phyloP scores from a whole-genome alignment of 805 yeast genomes.

The Yarrowia yakushimensis region DNA sequence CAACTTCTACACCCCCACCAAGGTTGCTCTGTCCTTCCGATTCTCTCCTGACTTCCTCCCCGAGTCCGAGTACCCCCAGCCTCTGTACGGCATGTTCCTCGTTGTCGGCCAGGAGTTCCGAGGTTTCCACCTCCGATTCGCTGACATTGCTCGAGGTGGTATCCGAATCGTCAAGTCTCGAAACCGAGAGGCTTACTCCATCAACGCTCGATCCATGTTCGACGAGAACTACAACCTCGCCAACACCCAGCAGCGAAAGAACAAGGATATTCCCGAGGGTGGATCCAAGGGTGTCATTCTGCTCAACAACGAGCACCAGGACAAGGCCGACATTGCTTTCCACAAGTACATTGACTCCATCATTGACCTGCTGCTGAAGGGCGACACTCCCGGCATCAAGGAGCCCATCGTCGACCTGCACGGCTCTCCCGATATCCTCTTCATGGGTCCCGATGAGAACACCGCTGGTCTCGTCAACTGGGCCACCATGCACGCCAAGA shows the following conservation, averaged over 20 bases:
- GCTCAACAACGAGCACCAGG: slow-evolving; percentile 66
- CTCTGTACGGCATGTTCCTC: slow-evolving; percentile 91
- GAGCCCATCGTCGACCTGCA: slow-evolving; percentile 82
- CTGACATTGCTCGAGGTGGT: slow-evolving; percentile 98
- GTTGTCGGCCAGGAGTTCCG: slow-evolving; percentile 95
- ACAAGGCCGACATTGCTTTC: slow-evolving; percentile 77
- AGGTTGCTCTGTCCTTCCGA: slow-evolving; percentile 92
- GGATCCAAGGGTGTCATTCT: slow-evolving; percentile 97
- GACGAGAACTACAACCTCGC: slow-evolving; percentile 97
- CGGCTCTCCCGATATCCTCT: slow-evolving; percentile 81
- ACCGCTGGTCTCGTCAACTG: slow-evolving; percentile 94
- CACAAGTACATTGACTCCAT: slow-evolving; percentile 90
- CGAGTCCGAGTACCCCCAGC: slow-evolving; percentile 79
- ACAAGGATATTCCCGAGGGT: slow-evolving; percentile 98
- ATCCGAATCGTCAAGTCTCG: slow-evolving; percentile 90
- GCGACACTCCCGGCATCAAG: slow-evolving; percentile 68
- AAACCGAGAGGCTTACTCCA: slow-evolving; percentile 76
- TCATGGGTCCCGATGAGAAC: slow-evolving; percentile 99
- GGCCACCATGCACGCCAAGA: slow-evolving; percentile 93
- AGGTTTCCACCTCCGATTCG: slow-evolving; percentile 94
- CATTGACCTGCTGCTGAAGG: slow-evolving; percentile 75
- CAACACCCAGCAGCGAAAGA: slow-evolving; percentile 91
- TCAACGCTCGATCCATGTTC: slow-evolving; percentile 81
- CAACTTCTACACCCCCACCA: slow-evolving; percentile 88
- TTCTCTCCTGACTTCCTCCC: slow-evolving; percentile 86